A percentile compares a stretch with the other conserved stretches of the same genome.
phyloP scores from a whole-genome alignment of 768 basidiomycete genomes.

The Trametes cubensis region DNA sequence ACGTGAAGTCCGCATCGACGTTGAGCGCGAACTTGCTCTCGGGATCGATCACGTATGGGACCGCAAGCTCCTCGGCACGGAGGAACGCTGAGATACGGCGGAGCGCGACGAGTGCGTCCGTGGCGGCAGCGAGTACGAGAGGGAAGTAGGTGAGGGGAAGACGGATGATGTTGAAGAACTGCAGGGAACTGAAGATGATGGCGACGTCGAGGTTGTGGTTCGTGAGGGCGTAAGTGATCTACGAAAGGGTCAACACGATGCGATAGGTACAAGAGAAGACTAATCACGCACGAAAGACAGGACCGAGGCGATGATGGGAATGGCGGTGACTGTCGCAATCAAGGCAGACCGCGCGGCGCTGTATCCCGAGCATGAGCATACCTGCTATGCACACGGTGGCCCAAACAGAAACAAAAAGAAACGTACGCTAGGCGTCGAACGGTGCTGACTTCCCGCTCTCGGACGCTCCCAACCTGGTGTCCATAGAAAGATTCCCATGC shows the following conservation, averaged over 20 bases:
- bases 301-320: slow-evolving; percentile 76
- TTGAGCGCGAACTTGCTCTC: slow-evolving; percentile 62
- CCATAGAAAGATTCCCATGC: slow-evolving; percentile 87
- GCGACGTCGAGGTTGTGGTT: slow-evolving; percentile 69
- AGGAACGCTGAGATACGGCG: slow-evolving; percentile 78
- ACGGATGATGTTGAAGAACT: slow-evolving; percentile 78
- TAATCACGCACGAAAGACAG: slow-evolving; percentile 56
- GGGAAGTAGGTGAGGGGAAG: slow-evolving; percentile 60
- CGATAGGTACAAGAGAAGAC: background rate
- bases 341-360: slow-evolving; percentile 37
- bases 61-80: slow-evolving; percentile 76
- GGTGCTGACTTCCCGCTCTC: slow-evolving; percentile 70
- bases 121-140: slow-evolving; percentile 49
- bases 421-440: slow-evolving; percentile 40
- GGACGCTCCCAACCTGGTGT: slow-evolving; percentile 65
- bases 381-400: too few species aligned
- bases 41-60: slow-evolving; percentile 57
- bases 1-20: slow-evolving; percentile 73
- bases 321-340: slow-evolving; percentile 49
- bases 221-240: slow-evolving; percentile 66
- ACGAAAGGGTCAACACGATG: slow-evolving; percentile 1
- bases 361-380: background rate
- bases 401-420: background rate
- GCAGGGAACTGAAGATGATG: slow-evolving; percentile 81
- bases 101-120: slow-evolving; percentile 84